Evolutionary conservation across 2,329 filamentous ascomycete genomes (phyloP), one percentile per base, ranked within the genome.

Genomic region (Colletotrichum scovillei): DNA sequence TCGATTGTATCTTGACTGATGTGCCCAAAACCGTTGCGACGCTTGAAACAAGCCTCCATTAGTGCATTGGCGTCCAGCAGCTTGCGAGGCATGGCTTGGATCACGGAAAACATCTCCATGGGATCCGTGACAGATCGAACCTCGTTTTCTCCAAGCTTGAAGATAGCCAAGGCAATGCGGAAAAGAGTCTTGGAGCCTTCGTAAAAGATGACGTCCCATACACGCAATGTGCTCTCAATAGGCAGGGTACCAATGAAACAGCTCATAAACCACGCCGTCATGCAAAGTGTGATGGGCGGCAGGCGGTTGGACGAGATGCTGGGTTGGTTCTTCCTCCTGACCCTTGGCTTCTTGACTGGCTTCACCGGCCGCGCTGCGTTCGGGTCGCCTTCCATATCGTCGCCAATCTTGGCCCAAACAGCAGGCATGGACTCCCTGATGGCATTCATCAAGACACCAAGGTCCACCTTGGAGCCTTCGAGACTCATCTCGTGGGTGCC

Each of bases 191-290:
- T 97, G 62, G 93, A 95, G 4, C 96, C 96, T 82, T 98, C 96
- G 82, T 97, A 98, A 81, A 98, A 97, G 80, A 98, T 95, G 1
- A 95, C 91, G 78, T 98, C 96, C 96, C 96, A 98, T 1, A 98
- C 94, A 8, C 96, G 93, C 22, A 98, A 88, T 0, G 95, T 96
- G 22, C 93, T 95, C 84, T 98, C 96, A 74, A 97, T 95, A 2
- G 96, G 96, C 22, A 98, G 86, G 0, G 94, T 97, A 66, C 95
- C 95, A 74, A 98, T 97, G 82, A 97, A 98, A 78, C 97, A 94
- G 62, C 94, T 97, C 96, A 98, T 98, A 82, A 98, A 97, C 96
- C 96, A 98, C 4, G 95, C 94, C 11, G 95, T 98, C 82, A 97
- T 95, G 77, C 95, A 97, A 5, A 98, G 88, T 0, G 94, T 97